Conservation (phyloP, 208 protist species). For the Trichomonas gallinae region DNA sequence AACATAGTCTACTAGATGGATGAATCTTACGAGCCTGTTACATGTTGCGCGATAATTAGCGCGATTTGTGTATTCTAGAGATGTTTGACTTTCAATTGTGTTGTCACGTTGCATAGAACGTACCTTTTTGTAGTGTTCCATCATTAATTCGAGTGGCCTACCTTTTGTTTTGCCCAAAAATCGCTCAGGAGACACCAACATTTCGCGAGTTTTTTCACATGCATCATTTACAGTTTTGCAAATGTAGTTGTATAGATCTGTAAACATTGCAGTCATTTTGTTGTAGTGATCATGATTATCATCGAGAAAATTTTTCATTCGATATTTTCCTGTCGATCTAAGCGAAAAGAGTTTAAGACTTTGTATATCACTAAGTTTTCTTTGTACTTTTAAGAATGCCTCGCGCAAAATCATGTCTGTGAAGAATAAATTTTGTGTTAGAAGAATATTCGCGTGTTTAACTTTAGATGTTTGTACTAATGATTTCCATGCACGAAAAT, state of each 20-base stretch:
- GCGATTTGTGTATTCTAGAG: background rate
- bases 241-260: background rate
- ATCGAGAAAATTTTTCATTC: background rate
- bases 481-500: background rate
- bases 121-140: background rate
- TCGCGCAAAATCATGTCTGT: background rate
- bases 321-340: background rate
- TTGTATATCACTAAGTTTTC: background rate
- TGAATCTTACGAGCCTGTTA: background rate
- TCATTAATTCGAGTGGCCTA: background rate
- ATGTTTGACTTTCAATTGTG: background rate
- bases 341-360: background rate
- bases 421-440: background rate
- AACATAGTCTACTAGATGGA: background rate
- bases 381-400: background rate
- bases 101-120: background rate
- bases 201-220: constrained; percentile 2
- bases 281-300: background rate
- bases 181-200: background rate
- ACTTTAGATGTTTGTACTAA: background rate
- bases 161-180: background rate
- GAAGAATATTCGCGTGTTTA: background rate
- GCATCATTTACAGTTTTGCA: background rate
- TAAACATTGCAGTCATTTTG: background rate
- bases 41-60: background rate